These are phyloP conservation scores for Diaporthe citrichinensis DNA, from an alignment of 2,329 filamentous ascomycete genomes.

Conservation along the genomic window DNA sequence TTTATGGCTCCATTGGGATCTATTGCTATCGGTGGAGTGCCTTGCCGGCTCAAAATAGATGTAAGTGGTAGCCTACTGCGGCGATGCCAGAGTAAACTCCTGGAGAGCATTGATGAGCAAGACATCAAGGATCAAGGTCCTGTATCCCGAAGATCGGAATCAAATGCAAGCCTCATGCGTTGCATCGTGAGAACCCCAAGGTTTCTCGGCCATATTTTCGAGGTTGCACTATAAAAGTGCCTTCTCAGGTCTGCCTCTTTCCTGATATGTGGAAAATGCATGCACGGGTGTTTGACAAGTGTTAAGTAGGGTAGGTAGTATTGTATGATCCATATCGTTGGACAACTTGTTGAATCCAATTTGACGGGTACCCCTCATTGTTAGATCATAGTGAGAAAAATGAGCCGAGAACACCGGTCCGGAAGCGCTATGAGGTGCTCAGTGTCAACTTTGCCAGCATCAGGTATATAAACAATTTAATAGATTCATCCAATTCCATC, in stretches of 20 bases:
- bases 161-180: too few relatives aligned
- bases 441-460: background rate
- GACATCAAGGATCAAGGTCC: background rate
- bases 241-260: background rate
- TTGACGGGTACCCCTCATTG: background rate
- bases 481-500: background rate
- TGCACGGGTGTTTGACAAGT: background rate
- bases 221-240: too few relatives aligned
- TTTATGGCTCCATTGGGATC: background rate
- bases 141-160: background rate
- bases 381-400: background rate
- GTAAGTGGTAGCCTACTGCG: too few relatives aligned
- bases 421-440: background rate
- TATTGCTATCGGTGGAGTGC: background rate
- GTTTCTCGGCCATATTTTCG: background rate
- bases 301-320: background rate
- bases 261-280: background rate
- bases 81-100: too few relatives aligned
- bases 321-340: too few relatives aligned
- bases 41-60: too few relatives aligned
- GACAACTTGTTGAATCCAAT: background rate
- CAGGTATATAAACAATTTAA: background rate
- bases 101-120: background rate
- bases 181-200: background rate
- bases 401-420: background rate